Evolutionary conservation across 208 protist genomes (phyloP).

Genomic region (Balamuthia mandrillaris): DNA sequence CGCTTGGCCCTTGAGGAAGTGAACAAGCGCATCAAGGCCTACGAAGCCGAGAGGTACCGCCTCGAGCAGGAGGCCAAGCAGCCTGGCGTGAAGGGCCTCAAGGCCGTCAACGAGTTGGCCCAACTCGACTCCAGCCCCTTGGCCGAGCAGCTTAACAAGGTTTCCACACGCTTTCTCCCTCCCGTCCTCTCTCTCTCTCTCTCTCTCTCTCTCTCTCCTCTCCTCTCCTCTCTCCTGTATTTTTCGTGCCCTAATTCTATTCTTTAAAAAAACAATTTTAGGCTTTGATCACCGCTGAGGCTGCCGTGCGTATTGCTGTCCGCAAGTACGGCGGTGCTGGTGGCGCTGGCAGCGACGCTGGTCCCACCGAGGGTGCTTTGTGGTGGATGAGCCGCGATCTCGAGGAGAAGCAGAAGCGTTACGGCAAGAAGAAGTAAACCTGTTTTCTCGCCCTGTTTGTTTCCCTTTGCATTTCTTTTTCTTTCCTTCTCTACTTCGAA

Average conservation of each 20-base stretch:
- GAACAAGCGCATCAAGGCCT: slow-evolving; percentile 59
- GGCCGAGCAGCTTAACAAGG: slow-evolving; percentile 56
- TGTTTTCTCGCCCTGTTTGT: too few relatives aligned
- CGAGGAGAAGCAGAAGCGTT: slow-evolving; percentile 59
- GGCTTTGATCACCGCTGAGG: slow-evolving; percentile 58
- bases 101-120: slow-evolving; percentile 61
- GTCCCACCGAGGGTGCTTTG: slow-evolving; percentile 38
- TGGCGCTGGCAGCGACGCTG: neutral
- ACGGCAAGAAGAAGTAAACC: slow-evolving; percentile 49
- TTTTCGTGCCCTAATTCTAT: too few relatives aligned
- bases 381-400: slow-evolving; percentile 61
- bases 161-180: neutral
- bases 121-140: slow-evolving; percentile 54
- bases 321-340: slow-evolving; percentile 57
- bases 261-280: too few relatives aligned
- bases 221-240: neutral
- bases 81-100: slow-evolving; percentile 47
- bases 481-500: too few relatives aligned
- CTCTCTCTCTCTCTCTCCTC: too few relatives aligned
- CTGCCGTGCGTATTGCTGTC: slow-evolving; percentile 56
- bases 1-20: slow-evolving; percentile 64
- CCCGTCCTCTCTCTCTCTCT: neutral
- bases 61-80: slow-evolving; percentile 26
- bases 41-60: slow-evolving; percentile 57
- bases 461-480: too few relatives aligned